Evolutionary conservation across 768 basidiomycete genomes (phyloP), one percentile per base, ranked within the genome.

Genomic region (Calocybe cyanea): DNA sequence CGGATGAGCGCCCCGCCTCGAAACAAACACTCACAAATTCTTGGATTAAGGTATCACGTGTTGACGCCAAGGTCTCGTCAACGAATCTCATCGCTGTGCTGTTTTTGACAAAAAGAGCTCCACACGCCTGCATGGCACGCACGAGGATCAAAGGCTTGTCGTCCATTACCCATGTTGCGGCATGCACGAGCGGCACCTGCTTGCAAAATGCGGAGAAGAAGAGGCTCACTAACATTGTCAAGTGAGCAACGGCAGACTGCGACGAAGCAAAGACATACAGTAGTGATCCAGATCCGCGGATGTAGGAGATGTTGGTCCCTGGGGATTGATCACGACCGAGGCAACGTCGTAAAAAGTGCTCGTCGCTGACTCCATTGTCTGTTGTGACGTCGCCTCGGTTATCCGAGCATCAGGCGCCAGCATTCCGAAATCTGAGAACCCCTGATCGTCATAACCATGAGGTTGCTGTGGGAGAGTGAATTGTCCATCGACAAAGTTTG

Each of bases 61-160:
- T 68, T 28, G 58, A 67, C 18, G 58, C 64, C 52, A 77, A 62
- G 18, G 67, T 71, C 38, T 63, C 67, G 33, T 65, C 68, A 52
- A 79, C 77, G 62, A 78, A 83, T 33, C 63, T 63, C 44, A 63
- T 53, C 2, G 80, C 77, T 24, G 60, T 65, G n/a, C 63, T 63
- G 9, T 71, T 78, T 57, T 70, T 76, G 38, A 72, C 73, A 58
- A 76, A 80, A 41, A 79, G 65, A 19, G 76, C 85, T 47, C 78
- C 85, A 60, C 75, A 82, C 17, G 75, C 80, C 59, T 76, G 75
- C 79, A 80, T 80, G 18, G 73, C 71, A 15, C 66, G 72, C 36
- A 80, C 57, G 32, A 80, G 75, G 51, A 78, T 66, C 4, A 65
- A 69, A 25, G 73, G 77, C 48, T 77, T 78, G 25, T 60, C 66